Evolutionary conservation across 1,284 basidiomycete genomes (phyloP).

Genomic region (Melampsora abietis-canadensis): DNA sequence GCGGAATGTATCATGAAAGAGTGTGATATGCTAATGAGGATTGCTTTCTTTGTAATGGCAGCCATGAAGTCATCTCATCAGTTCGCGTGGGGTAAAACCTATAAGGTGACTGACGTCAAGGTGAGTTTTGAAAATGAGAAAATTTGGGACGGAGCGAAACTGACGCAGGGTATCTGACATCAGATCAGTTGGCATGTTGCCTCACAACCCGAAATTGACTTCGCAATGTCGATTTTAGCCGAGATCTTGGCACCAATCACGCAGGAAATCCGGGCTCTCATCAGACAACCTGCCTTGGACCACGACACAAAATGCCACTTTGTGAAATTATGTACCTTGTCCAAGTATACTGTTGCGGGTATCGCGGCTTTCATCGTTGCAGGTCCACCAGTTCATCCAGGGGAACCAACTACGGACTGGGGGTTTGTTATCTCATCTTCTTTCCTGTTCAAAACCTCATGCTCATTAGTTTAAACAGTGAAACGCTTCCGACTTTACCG

Average conservation of each 20-base stretch:
- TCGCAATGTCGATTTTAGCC: conserved; percentile 75
- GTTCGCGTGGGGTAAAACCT: conserved; percentile 77
- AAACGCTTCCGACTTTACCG: conserved; percentile 53
- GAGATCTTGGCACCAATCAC: conserved; percentile 67
- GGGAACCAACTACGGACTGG: conserved; percentile 22
- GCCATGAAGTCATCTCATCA: conserved; percentile 73
- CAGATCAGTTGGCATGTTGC: conserved; percentile 83
- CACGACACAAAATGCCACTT: conserved; percentile 40
- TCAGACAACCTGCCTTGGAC: conserved; percentile 42
- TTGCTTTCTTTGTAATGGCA: conserved; percentile 49
- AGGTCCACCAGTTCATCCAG: conserved; percentile 22
- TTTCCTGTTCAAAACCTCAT: conserved; percentile 5
- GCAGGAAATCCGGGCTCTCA: conserved; percentile 65
- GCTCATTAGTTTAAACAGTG: conserved; percentile 45
- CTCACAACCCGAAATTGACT: conserved; percentile 69
- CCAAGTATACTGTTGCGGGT: conserved; percentile 17
- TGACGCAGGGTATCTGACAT: neutral
- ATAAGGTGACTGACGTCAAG: conserved; percentile 72
- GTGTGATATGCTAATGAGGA: neutral
- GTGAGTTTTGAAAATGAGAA: neutral
- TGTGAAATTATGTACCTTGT: conserved; percentile 27
- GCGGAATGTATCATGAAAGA: neutral
- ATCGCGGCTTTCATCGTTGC: conserved; percentile 27
- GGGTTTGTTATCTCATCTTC: conserved; percentile 26
- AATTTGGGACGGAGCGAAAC: neutral